Evolutionary conservation across 345 rosid genomes (phyloP).

Genomic region (Brassica juncea): DNA sequence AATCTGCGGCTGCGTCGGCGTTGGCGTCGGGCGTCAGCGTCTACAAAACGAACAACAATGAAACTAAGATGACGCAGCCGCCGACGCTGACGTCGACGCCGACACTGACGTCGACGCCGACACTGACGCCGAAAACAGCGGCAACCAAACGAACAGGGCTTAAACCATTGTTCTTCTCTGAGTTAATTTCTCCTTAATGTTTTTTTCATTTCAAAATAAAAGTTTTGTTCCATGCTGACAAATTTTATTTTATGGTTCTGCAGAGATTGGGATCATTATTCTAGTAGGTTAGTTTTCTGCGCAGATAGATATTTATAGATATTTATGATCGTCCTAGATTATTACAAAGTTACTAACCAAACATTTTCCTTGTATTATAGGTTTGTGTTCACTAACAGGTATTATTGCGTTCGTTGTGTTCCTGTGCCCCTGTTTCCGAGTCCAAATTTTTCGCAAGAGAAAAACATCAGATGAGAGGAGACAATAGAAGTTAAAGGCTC

Average conservation of each 20-base stretch:
- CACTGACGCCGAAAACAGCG: no score
- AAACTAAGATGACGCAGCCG: no score
- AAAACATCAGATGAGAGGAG: not conserved
- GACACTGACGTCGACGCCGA: no score
- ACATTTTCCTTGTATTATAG: not conserved
- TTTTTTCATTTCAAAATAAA: no score
- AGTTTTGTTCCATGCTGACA: not conserved
- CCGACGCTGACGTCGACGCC: no score
- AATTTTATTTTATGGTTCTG: not conserved
- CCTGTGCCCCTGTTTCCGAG: not conserved
- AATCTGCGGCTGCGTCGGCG: no score
- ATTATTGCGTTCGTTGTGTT: not conserved
- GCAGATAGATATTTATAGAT: not conserved
- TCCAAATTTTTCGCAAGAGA: not conserved
- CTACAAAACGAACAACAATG: no score
- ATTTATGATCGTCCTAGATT: not conserved
- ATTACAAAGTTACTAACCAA: not conserved
- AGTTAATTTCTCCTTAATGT: no score
- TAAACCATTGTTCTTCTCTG: not conserved
- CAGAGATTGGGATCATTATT: no score
- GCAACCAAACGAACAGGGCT: no score
- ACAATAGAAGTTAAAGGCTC: not conserved
- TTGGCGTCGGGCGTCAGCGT: no score
- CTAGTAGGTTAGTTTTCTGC: not conserved
- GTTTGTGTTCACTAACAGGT: not conserved